Percentiles rank a stretch among this genome's conserved stretches.
phyloP scores from a whole-genome alignment of 768 basidiomycete genomes.

The Strobilomyces confusus region DNA sequence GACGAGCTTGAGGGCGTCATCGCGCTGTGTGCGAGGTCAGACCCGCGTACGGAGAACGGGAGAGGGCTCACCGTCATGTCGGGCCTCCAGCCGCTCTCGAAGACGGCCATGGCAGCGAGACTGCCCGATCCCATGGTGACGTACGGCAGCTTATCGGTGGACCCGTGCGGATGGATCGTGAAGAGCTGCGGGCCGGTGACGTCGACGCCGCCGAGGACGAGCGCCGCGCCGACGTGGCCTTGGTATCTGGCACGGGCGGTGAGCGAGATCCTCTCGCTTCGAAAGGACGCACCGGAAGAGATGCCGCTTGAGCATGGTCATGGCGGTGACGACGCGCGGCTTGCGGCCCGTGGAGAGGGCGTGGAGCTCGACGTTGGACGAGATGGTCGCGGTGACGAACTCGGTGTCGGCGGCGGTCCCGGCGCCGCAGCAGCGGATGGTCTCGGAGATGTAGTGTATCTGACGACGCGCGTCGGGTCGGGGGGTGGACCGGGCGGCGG shows the following conservation, averaged over 20 bases:
- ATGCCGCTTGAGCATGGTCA: conserved; percentile 98
- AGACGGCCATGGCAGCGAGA: conserved; percentile 97
- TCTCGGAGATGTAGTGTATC: conserved; percentile 97
- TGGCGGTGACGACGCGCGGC: conserved; percentile 92
- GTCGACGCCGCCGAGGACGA: conserved; percentile 97
- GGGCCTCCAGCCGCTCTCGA: conserved; percentile 81
- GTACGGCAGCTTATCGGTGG: conserved; percentile 97
- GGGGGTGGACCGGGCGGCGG: too few species aligned
- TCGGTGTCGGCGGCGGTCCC: conserved; percentile 99
- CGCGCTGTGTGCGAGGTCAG: conserved; percentile 46
- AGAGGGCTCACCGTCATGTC: conserved; percentile 64
- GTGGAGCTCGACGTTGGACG: conserved; percentile 94
- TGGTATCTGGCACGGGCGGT: conserved; percentile 60
- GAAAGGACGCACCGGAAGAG: conserved; percentile 66
- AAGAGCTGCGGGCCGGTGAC: conserved; percentile 90
- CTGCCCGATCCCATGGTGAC: conserved; percentile 98
- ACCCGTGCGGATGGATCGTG: conserved; percentile 94
- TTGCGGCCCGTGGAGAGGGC: conserved; percentile 85
- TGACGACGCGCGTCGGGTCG: conserved; percentile 26
- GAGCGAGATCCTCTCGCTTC: background rate
- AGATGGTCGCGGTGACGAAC: conserved; percentile 91
- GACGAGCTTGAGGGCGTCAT: conserved; percentile 79
- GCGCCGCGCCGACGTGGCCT: conserved; percentile 90
- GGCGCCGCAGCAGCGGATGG: conserved; percentile 96
- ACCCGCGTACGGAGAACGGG: background rate